These are phyloP conservation scores for Castanea mollissima DNA, from an alignment of 306 rosid genomes.

Conservation along the genomic window DNA sequence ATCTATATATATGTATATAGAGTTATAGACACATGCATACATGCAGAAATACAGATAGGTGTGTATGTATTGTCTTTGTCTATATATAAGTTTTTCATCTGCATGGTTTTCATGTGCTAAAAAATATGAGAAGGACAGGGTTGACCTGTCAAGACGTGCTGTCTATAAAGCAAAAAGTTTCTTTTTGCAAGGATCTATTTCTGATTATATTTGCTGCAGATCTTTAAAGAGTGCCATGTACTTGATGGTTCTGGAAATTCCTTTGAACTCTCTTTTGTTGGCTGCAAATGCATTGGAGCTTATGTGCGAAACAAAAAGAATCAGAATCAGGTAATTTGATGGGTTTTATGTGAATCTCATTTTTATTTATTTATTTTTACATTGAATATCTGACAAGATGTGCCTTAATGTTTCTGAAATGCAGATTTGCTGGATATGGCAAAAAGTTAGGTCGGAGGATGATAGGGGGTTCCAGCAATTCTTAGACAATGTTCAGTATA, in stretches of 20 bases:
- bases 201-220: constrained; percentile 39
- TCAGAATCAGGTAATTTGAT: constrained; percentile 78
- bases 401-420: constrained; percentile 18
- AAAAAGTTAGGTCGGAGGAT: constrained; percentile 47
- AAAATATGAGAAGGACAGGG: not conserved
- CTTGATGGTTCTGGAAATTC: constrained; percentile 60
- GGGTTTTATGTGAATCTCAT: not conserved
- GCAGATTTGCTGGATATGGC: constrained; percentile 93
- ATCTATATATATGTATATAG: too few relatives aligned
- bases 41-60: too few relatives aligned
- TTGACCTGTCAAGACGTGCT: not conserved
- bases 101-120: not conserved
- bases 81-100: not conserved
- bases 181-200: not conserved
- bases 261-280: constrained; percentile 82
- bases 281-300: constrained; percentile 95
- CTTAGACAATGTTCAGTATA: constrained; percentile 59
- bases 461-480: constrained; percentile 63
- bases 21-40: too few relatives aligned
- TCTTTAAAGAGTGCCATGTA: constrained; percentile 63
- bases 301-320: constrained; percentile 87
- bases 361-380: not conserved
- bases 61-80: too few relatives aligned
- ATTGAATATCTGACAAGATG: constrained; percentile 16
- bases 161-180: not conserved